Evolutionary conservation across 1,284 basidiomycete species (phyloP).

Genomic region (Schizophyllum commune): DNA sequence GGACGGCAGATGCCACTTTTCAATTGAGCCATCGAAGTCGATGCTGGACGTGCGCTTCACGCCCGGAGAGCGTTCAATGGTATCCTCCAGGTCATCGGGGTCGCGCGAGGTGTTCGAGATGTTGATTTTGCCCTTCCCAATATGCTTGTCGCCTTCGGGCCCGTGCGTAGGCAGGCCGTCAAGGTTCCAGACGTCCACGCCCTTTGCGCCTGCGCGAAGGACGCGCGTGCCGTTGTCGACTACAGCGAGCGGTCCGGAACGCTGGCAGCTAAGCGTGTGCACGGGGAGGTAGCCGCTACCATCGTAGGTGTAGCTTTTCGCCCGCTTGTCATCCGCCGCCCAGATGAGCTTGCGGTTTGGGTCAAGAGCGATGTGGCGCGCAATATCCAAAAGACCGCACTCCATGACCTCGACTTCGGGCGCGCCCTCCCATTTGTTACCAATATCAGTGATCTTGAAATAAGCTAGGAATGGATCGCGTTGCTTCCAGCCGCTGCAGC

Average conservation of each 20-base stretch:
- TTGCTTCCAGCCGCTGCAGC: conserved; percentile 4
- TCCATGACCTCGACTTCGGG: conserved; percentile 13
- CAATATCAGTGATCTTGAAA: not conserved
- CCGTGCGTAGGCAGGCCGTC: conserved; percentile 25
- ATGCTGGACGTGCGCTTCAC: conserved; percentile 18
- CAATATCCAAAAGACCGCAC: conserved; percentile 3
- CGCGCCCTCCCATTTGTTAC: conserved; percentile 1
- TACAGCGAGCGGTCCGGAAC: conserved; percentile 21
- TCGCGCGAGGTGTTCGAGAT: conserved; percentile 21
- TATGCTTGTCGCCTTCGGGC: conserved; percentile 14
- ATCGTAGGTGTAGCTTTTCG: conserved; percentile 24
- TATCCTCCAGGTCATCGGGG: conserved; percentile 16
- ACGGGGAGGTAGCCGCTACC: conserved; percentile 9
- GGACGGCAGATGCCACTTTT: not conserved
- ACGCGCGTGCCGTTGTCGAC: conserved; percentile 18
- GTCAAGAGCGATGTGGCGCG: conserved; percentile 14
- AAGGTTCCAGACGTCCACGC: conserved; percentile 26
- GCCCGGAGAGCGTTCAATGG: conserved; percentile 26
- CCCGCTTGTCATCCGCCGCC: conserved; percentile 18
- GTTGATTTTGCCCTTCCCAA: conserved; percentile 19
- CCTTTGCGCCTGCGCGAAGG: conserved; percentile 23
- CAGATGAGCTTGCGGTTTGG: conserved; percentile 21
- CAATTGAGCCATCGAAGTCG: conserved; percentile 14
- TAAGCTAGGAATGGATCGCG: not conserved
- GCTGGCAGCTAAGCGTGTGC: conserved; percentile 24